Conservation (phyloP, 2,329 filamentous ascomycete genomes). For the Epichloe elymi region DNA sequence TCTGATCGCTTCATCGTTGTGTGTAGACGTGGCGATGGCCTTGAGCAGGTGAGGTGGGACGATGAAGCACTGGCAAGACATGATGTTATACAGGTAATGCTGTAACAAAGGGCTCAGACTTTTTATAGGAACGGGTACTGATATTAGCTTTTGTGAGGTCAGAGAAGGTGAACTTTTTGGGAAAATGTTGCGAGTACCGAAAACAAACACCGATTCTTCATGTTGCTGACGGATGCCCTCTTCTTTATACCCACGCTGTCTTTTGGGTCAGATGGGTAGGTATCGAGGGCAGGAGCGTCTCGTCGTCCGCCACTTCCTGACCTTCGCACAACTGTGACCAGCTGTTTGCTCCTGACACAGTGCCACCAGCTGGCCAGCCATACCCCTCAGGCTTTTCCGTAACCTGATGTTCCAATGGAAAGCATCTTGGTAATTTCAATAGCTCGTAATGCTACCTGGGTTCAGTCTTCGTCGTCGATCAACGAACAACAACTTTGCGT, state of each 20-base stretch:
- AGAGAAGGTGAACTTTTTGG: background rate
- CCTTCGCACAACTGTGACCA: background rate
- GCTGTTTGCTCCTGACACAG: background rate
- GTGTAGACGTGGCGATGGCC: slow-evolving; percentile 26
- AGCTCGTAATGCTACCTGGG: background rate
- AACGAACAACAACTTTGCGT: background rate
- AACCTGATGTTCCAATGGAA: background rate
- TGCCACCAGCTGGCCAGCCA: background rate
- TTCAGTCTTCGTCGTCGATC: background rate
- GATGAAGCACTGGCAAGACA: slow-evolving; percentile 23
- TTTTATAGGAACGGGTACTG: background rate
- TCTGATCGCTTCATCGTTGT: slow-evolving; percentile 23
- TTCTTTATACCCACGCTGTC: background rate
- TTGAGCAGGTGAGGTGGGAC: slow-evolving; percentile 33
- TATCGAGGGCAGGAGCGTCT: background rate
- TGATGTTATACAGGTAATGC: slow-evolving; percentile 1
- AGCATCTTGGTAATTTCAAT: background rate
- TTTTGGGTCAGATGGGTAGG: background rate
- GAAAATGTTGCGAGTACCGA: background rate
- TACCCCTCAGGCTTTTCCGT: background rate
- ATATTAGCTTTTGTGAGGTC: background rate
- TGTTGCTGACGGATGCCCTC: background rate
- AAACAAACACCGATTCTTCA: background rate
- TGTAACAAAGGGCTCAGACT: background rate
- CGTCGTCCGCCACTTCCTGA: background rate